Base-by-base conservation (phyloP, 371 early-diverging fungal genomes). In the Mucor piriformis region DNA sequence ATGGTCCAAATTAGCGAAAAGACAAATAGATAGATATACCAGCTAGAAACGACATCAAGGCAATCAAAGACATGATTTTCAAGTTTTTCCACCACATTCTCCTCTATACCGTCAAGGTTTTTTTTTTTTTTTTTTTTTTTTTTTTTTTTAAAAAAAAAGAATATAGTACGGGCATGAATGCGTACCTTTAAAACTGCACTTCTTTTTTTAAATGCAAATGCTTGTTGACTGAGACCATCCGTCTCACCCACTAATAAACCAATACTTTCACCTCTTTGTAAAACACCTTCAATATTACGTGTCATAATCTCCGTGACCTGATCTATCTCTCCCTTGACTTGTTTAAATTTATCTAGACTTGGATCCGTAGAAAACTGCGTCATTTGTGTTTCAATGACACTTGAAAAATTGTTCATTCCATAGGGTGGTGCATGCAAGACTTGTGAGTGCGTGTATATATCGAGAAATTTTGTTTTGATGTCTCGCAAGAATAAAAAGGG, bases 11-110 rank as follows among this genome's bases (percentile, higher is more conserved):
- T 12, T 13, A 13, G 3, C 37, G 18, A 42, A 18, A 42, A 42
- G 18, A 18, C n/a, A 16, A 42, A 18, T 42, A 18, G 18, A 18
- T 18, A 18, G 10, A 42, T 6, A 18, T 61, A 33, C 63, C 43
- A 83, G 87, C 81, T 71, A 91, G 84, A 12, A 93, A 64, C 12
- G 81, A 62, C 11, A 87, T 87, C 18, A 81, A 56, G n/a, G 69
- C 80, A 46, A 93, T 77, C 63, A 88, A 77, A 21, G 82, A 67
- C 84, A 92, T 87, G 46, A 95, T 73, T 67, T 89, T 88, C 50
- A 87, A 85, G 80, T 94, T 94, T 70, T 94, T 94, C 93, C 94
- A 96, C 95, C 95, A 95, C 89, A 94, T 90, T 50, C 83, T 83
- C 47, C 93, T 80, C 42, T 42, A 38, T 6, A 6, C 11, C 11